Conservation (phyloP, 176 grass and related monocot species). For the Zoysia japonica region DNA sequence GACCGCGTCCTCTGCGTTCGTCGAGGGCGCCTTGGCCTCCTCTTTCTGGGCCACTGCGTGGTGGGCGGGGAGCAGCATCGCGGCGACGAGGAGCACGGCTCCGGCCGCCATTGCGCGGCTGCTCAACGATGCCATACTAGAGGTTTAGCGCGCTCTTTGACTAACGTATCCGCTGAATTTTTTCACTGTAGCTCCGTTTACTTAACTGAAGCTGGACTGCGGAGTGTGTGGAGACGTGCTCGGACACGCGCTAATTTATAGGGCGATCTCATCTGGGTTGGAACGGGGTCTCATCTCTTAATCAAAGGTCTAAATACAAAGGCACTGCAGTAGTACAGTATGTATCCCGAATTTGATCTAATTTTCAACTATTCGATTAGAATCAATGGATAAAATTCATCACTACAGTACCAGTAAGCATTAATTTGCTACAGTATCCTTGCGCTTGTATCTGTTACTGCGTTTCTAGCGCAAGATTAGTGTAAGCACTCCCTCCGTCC, state of each 20-base stretch:
- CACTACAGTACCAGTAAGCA: no score
- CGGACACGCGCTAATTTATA: slow-evolving; percentile 38
- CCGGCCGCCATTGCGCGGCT: not conserved
- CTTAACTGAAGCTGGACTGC: not conserved
- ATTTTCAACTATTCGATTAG: no score
- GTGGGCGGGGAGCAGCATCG: slow-evolving; percentile 24
- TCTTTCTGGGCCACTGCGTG: not conserved
- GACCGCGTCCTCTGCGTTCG: not conserved
- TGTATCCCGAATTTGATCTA: no score
- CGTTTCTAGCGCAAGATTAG: no score
- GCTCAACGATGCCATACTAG: not conserved
- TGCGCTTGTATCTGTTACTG: no score
- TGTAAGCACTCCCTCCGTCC: no score
- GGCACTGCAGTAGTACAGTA: no score
- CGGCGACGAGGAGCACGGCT: slow-evolving; percentile 12
- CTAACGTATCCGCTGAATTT: not conserved
- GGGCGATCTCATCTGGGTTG: not conserved
- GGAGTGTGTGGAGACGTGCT: not conserved
- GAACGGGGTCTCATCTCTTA: slow-evolving; percentile 7
- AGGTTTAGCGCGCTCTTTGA: not conserved
- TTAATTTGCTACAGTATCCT: no score
- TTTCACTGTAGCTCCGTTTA: not conserved
- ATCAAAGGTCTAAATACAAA: not conserved
- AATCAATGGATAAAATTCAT: no score
- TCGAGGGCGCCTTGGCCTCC: not conserved